Base-by-base conservation (phyloP, 768 basidiomycete genomes). In the Dacryopinax spathularia region DNA sequence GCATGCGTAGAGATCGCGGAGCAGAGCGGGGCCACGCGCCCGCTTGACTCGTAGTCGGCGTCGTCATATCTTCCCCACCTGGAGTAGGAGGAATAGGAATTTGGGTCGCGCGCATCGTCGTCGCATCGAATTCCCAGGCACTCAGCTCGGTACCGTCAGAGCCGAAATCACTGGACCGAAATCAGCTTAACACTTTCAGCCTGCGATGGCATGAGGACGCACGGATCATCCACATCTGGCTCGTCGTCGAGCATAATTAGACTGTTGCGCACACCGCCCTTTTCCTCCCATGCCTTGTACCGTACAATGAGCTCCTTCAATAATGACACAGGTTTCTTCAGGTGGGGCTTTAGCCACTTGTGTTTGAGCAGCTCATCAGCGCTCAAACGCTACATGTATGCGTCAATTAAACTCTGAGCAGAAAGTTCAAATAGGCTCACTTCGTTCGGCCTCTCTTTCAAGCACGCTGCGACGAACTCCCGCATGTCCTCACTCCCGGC, bases 401-500 rank as follows among this genome's bases (percentile, higher is more conserved):
- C 22, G 33, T 27, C 60, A 12, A 48, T 33, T 59, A 60, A 31
- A 56, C n/a, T 16, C 18, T 34, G 25, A 39, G 13, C 35, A 43
- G 18, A 37, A 10, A 22, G 36, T 44, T 12, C 10, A 64, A 10
- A 36, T 16, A 41, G 15, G 72, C 82, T 65, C 71, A 93, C 92
- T 71, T 92, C 88, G 35, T 72, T 75, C 0, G 96, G 88, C 33
- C 82, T 82, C 69, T 93, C 90, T 69, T 84, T 84, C 65, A 99
- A 78, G 72, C 91, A 94, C 64, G 79, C 78, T 1, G 85, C 77
- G 70, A 97, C 81, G 67, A 98, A 97, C 60, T 96, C 93, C 31
- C 86, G 80, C 82, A 97, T 85, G 64, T 91, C 88, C 69, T 84
- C 87, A 56, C 84, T 85, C 65, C 88, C 92, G 60, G 89, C 87